Evolutionary conservation across 352 stramenopile species (phyloP), one percentile per base, ranked within the genome.

Genomic region (Globisporangium alternatum): DNA sequence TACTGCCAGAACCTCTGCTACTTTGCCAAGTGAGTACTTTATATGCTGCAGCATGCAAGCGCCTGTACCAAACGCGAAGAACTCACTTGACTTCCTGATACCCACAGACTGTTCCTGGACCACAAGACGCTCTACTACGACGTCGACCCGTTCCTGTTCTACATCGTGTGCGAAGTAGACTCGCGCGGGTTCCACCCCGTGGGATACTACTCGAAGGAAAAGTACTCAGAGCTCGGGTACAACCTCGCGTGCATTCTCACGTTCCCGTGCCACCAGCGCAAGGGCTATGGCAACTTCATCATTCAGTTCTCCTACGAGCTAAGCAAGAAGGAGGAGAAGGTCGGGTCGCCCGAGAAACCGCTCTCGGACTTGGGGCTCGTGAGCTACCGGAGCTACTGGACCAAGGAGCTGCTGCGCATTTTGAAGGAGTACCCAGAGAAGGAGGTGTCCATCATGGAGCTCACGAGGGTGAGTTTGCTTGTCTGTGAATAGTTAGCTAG

Each of bases 41-140:
- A 45, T 30, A 3, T 62, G 5, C 25, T 37, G 31, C 31, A 37
- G 8, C 31, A 37, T 37, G 31, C 5, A 37, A 10, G 8, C 8
- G 8, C 31, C 5, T 37, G 31, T n/a, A 6, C 56, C 41, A 48
- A 48, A 22, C 31, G 13, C 25, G 10, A 31, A 55, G 22, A 55
- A 5, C 28, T 56, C 17, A 56, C n/a, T 56, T 48, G 49, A 12
- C 43, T 17, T 19, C 30, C 17, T 55, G 12, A 28, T 56, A n/a
- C 13, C 21, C 60, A 22, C 30, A 89, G 81, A 43, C 80, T 99
- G 22, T 99, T 99, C 70, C 76, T 99, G 44, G 98, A 99, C 81
- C 97, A 99, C 86, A 99, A 99, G 80, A 99, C 98, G 43, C 81
- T 99, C 17, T 99, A 99, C 80, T 99, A 99, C 81, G 97, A 99